Evolutionary conservation across 208 protist species (phyloP), one percentile per base, ranked within the genome.

Genomic region (Crithidia sp.): DNA sequence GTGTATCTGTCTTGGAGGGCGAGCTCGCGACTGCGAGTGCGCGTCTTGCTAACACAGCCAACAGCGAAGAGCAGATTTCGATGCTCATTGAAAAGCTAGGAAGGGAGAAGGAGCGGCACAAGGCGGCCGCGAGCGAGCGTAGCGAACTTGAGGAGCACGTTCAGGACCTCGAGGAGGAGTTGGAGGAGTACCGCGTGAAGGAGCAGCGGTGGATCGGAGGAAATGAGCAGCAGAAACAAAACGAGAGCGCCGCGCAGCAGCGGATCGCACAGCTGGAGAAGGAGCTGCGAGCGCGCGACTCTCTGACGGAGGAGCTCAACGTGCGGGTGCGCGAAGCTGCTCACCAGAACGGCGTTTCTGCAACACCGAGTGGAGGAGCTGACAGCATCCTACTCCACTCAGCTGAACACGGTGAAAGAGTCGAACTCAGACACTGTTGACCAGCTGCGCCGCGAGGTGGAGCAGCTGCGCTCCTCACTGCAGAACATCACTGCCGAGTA

Each of bases 61-160:
- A 76, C 1, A 49, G 70, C 12, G 82, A 83, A 47, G 72, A 60
- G 28, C 84, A 91, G 14, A 75, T 90, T 5, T 63, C 85, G 9
- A 54, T 82, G 53, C 84, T 95, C 2, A 90, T 87, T 43, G 82
- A 81, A 53, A 76, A 85, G 40, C 72, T 93, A 12, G 82, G 82
- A 10, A 77, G 67, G 45, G 84, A 91, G 66, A 89, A 84, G 60
- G 83, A 88, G 71, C 68, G 81, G 4, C 81, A 75, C 60, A 88
- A 84, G 47, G 16, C 37, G 7, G 53, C 78, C 5, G 28, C 60
- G 9, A 73, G 54, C 49, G 81, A 87, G 61, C 74, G 81, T 7
- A 73, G 67, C 55, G 44, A 60, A 49, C 70, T 92, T 44, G 67
- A 74, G n/a, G 80, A 67, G 41, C 82, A 74, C 36, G 71, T 93